Percentiles rank a stretch among this genome's conserved stretches.
These are phyloP conservation scores for Periglandula ipomoeae DNA, from an alignment of 2,329 filamentous ascomycete genomes.

Conservation along the genomic window DNA sequence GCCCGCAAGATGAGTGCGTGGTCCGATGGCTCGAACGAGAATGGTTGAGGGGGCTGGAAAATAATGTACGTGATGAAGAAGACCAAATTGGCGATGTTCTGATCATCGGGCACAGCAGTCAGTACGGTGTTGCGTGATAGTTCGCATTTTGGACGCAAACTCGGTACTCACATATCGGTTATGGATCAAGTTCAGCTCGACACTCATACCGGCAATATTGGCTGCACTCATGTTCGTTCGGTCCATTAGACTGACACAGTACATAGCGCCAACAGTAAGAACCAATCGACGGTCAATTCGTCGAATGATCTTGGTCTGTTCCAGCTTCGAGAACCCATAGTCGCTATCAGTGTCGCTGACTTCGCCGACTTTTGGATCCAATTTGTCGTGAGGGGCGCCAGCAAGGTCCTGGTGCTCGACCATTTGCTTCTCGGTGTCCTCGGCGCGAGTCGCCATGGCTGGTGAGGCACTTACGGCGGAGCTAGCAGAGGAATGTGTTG, in stretches of 20 bases:
- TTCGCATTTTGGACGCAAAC: too few species aligned
- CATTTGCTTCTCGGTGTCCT: slow-evolving; percentile 15
- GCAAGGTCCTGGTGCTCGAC: slow-evolving; percentile 16
- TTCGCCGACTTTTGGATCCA: slow-evolving; percentile 21
- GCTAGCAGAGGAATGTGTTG: background rate
- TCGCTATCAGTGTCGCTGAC: slow-evolving; percentile 37
- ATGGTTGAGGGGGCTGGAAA: slow-evolving; percentile 66
- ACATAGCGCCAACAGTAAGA: slow-evolving; percentile 53
- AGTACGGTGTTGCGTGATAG: too few species aligned
- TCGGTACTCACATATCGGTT: slow-evolving; percentile 41
- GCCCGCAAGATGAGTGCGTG: slow-evolving; percentile 42
- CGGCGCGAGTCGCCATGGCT: slow-evolving; percentile 16
- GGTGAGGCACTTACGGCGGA: background rate
- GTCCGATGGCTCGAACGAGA: slow-evolving; percentile 57
- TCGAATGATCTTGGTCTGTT: slow-evolving; percentile 59
- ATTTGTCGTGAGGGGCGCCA: slow-evolving; percentile 14
- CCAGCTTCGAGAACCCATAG: slow-evolving; percentile 44
- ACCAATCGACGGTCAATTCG: slow-evolving; percentile 60
- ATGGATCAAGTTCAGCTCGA: slow-evolving; percentile 36
- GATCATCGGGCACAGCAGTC: background rate
- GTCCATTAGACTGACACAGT: slow-evolving; percentile 71
- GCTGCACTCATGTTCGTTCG: slow-evolving; percentile 67
- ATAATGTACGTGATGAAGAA: slow-evolving; percentile 68
- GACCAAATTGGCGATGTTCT: slow-evolving; percentile 59
- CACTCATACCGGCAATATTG: slow-evolving; percentile 56